Evolutionary conservation across 1,284 basidiomycete genomes (phyloP), one percentile per base, ranked within the genome.

Genomic region (Anthracocystis walkeri): DNA sequence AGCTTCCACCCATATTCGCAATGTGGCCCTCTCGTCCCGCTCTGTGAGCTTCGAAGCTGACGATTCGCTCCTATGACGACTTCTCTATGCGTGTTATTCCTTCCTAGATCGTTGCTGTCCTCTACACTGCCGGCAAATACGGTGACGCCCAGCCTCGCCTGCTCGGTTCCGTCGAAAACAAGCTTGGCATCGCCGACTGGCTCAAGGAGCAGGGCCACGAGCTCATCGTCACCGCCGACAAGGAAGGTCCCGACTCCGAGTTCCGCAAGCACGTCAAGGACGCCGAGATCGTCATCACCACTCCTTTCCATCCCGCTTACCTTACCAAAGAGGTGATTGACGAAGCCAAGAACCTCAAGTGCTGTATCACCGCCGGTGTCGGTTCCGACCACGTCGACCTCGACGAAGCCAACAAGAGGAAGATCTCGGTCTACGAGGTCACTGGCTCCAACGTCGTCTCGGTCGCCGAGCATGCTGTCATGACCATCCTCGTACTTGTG

Each of bases 351-450:
- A 95, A 96, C 82, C 90, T 98, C 81, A 96, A 95, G 87, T 87
- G 96, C 72, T 94, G 92, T 83, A 89, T 97, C 81, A 97, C 95
- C 11, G 95, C 95, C 58, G 95, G 95, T 87, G 94, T 97, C 51
- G 94, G 94, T 14, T 95, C 93, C 33, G 95, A 96, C 76, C 85
- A 86, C 78, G 90, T 97, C 81, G 94, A 97, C 86, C 89, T 97
- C 60, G 91, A 95, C 83, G 92, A 92, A 25, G 93, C 93, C 53
- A 93, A 94, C 83, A 89, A 93, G 85, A 88, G 89, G 79, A 89
- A 90, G 74, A 91, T 97, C 81, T 91, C 94, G 81, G 95, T 95
- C 50, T 80, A 79, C 60, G 75, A 90, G 87, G 91, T 93, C 31
- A 90, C 92, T 27, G 92, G 92, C 33, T 95, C 79, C 55, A 85